A percentile compares a stretch with the other conserved stretches of the same genome.
These are phyloP conservation scores for Ceriops decandra DNA, from an alignment of 345 rosid species.

Conservation along the genomic window DNA sequence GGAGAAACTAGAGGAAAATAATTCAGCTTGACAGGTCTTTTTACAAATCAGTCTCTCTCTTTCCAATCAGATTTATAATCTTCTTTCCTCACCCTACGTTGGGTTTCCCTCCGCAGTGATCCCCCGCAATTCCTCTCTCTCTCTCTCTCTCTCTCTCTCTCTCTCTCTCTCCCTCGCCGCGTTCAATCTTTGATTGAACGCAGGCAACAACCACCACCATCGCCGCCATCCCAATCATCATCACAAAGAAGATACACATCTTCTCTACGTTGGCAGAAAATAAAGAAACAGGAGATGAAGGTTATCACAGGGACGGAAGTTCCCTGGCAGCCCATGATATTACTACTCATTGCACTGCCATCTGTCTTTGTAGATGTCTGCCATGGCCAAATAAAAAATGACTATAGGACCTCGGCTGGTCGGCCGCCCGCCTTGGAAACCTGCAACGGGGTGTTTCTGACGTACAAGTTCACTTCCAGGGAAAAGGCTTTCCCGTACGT, in stretches of 20 bases:
- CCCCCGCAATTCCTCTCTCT: constrained; percentile 16
- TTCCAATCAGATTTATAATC: background rate
- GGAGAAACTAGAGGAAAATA: constrained; percentile 48
- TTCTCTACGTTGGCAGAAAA: constrained; percentile 18
- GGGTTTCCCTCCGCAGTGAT: constrained; percentile 28
- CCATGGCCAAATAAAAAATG: constrained; percentile 45
- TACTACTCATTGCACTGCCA: constrained; percentile 16
- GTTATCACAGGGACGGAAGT: constrained; percentile 34
- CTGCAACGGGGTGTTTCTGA: constrained; percentile 70
- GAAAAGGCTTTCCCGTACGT: constrained; percentile 54
- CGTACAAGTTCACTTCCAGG: constrained; percentile 55
- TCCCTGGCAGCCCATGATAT: constrained; percentile 24
- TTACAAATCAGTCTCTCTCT: background rate
- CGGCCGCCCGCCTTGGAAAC: constrained; percentile 43
- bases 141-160: constrained; percentile 18
- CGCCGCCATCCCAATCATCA: background rate
- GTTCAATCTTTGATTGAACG: constrained; percentile 13
- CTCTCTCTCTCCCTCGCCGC: constrained; percentile 24
- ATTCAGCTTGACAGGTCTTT: constrained; percentile 27
- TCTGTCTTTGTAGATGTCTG: constrained; percentile 19
- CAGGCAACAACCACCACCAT: constrained; percentile 33
- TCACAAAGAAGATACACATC: background rate
- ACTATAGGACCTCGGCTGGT: constrained; percentile 20
- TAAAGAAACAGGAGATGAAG: background rate
- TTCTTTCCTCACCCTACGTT: background rate